Percentiles rank a stretch among this genome's conserved stretches.
Conservation (phyloP, 768 basidiomycete genomes). For the Agrocybe praecox region DNA sequence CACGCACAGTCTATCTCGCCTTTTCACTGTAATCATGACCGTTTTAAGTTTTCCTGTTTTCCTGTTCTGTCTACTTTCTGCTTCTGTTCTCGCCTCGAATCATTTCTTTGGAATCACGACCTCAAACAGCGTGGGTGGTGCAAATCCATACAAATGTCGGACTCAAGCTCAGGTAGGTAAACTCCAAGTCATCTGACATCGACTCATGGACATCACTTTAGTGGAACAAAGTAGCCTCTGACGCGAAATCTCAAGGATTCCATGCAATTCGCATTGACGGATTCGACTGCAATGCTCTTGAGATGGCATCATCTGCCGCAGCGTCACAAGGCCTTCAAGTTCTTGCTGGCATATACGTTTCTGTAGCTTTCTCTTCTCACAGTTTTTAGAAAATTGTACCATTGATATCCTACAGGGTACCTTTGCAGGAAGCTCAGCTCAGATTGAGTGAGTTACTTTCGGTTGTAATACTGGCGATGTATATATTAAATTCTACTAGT, state of each 20-base stretch:
- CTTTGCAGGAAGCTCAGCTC: slow-evolving; percentile 23
- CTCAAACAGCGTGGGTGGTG: slow-evolving; percentile 34
- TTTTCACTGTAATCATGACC: no score
- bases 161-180: slow-evolving; percentile 35
- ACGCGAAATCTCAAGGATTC: slow-evolving; percentile 34
- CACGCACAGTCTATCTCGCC: no score
- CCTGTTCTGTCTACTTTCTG: no score
- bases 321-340: slow-evolving; percentile 32
- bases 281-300: slow-evolving; percentile 41
- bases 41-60: no score
- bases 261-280: slow-evolving; percentile 35
- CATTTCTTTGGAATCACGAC: slow-evolving; percentile 33
- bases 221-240: slow-evolving; percentile 37
- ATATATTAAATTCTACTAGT: background rate
- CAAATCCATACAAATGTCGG: slow-evolving; percentile 31
- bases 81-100: slow-evolving; percentile 22
- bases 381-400: no score
- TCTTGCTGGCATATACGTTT: slow-evolving; percentile 37
- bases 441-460: slow-evolving; percentile 28
- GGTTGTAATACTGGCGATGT: no score
- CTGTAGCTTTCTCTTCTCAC: no score
- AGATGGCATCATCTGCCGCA: slow-evolving; percentile 37
- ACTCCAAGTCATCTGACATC: no score
- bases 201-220: slow-evolving; percentile 5
- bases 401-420: no score